phyloP scores from a whole-genome alignment of 1,284 basidiomycete species.

The Rhodofomes roseus region DNA sequence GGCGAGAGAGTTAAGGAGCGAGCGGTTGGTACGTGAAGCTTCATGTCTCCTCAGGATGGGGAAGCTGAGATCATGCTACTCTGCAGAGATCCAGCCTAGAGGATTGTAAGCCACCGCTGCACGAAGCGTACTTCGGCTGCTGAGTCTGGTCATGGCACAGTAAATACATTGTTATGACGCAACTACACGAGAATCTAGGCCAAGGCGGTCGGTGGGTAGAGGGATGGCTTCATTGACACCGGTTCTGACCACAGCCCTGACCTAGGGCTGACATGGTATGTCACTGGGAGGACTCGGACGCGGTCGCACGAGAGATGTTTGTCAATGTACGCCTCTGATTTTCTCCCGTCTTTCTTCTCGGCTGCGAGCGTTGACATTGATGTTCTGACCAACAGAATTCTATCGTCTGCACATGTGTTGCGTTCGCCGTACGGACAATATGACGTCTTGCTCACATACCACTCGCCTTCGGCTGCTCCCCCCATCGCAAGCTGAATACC shows the following conservation, averaged over 20 bases:
- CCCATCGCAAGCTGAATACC: slow-evolving; percentile 13
- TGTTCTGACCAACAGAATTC: slow-evolving; percentile 46
- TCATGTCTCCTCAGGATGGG: neutral
- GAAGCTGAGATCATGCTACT: slow-evolving; percentile 5
- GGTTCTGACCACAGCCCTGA: slow-evolving; percentile 3
- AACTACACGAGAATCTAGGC: slow-evolving; percentile 76
- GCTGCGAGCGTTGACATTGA: neutral
- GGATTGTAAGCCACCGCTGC: slow-evolving; percentile 64
- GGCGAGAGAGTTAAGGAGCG: slow-evolving; percentile 77
- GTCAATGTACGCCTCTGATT: slow-evolving; percentile 47
- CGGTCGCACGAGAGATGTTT: slow-evolving; percentile 66
- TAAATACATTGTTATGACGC: slow-evolving; percentile 80
- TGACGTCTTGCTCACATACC: slow-evolving; percentile 24
- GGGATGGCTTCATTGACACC: slow-evolving; percentile 1
- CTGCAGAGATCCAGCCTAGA: slow-evolving; percentile 64
- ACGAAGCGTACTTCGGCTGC: neutral
- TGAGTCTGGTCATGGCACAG: slow-evolving; percentile 33
- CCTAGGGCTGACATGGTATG: slow-evolving; percentile 58
- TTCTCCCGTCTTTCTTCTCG: neutral
- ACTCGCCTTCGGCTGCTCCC: slow-evolving; percentile 1
- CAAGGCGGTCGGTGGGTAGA: slow-evolving; percentile 70
- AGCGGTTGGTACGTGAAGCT: slow-evolving; percentile 50
- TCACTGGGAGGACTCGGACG: slow-evolving; percentile 75
- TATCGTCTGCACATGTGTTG: slow-evolving; percentile 73
- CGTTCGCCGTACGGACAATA: slow-evolving; percentile 59